These are phyloP conservation scores for Mycena olivaceomarginata DNA, from an alignment of 768 basidiomycete species.

Conservation along the genomic window DNA sequence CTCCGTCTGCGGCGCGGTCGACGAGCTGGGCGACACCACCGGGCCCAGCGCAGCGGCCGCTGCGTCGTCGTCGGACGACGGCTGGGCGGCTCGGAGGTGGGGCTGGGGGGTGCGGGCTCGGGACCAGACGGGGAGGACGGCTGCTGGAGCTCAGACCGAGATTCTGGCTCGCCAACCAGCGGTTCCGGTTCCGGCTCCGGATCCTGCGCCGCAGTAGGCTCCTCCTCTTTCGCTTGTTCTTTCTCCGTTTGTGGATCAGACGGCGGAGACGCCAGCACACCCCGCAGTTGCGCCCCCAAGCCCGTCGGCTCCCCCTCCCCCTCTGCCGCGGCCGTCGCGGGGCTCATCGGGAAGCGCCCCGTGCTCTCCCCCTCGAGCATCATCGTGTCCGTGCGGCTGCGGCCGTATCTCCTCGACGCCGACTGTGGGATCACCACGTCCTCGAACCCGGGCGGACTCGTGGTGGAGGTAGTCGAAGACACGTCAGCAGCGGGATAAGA, in stretches of 20 bases:
- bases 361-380: constrained; percentile 51
- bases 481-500: constrained; percentile 58
- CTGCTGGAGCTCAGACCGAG: not conserved
- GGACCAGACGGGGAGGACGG: not conserved
- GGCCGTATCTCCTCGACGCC: constrained; percentile 54
- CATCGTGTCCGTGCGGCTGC: constrained; percentile 75
- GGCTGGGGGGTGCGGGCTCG: not conserved
- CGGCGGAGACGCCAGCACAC: not conserved
- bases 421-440: constrained; percentile 49
- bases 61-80: not conserved
- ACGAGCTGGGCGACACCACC: not conserved
- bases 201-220: not conserved
- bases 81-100: not conserved
- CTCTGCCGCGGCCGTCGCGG: constrained; percentile 10
- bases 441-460: constrained; percentile 44
- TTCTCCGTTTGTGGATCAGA: not conserved
- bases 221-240: not conserved
- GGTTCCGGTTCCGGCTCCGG: not conserved
- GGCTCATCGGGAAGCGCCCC: constrained; percentile 48
- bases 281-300: not conserved
- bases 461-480: constrained; percentile 55
- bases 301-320: not conserved
- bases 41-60: not conserved
- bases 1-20: no score
- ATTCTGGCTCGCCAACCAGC: not conserved